phyloP scores from a whole-genome alignment of 352 stramenopile genomes.

The Plasmopara viticola region DNA sequence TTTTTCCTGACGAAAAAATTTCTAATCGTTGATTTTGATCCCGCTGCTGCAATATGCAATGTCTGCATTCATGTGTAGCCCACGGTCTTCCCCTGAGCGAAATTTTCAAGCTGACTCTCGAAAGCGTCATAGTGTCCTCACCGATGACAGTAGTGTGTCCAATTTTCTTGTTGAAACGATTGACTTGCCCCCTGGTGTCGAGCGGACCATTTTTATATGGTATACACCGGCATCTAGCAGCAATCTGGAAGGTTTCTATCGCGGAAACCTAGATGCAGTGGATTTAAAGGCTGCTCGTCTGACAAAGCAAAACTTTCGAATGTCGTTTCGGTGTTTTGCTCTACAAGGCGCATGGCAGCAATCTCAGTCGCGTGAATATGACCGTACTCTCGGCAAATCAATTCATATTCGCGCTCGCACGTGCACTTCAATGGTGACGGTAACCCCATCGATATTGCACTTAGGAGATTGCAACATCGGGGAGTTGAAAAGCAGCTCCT shows the following conservation, averaged over 20 bases:
- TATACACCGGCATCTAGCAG: slow-evolving; percentile 53
- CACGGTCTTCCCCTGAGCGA: slow-evolving; percentile 73
- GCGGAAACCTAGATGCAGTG: slow-evolving; percentile 45
- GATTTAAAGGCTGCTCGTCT: slow-evolving; percentile 77
- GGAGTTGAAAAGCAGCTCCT: slow-evolving; percentile 81
- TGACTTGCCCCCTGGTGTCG: slow-evolving; percentile 75
- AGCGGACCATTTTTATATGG: slow-evolving; percentile 87
- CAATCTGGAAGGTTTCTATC: slow-evolving; percentile 33
- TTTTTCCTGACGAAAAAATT: background rate
- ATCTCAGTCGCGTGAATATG: slow-evolving; percentile 78
- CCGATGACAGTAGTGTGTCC: slow-evolving; percentile 60
- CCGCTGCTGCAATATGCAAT: slow-evolving; percentile 1
- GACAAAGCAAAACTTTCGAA: slow-evolving; percentile 83
- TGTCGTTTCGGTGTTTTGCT: slow-evolving; percentile 84
- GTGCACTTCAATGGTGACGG: slow-evolving; percentile 83
- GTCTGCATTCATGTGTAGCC: slow-evolving; percentile 26
- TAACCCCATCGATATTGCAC: slow-evolving; percentile 78
- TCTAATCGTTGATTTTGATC: slow-evolving; percentile 2
- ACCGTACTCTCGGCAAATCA: slow-evolving; percentile 79
- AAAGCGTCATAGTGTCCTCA: slow-evolving; percentile 32
- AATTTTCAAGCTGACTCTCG: slow-evolving; percentile 40
- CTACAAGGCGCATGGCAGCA: slow-evolving; percentile 84
- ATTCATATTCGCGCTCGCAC: slow-evolving; percentile 81
- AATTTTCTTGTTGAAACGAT: slow-evolving; percentile 87
- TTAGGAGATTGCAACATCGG: slow-evolving; percentile 87